A percentile compares a stretch with the other conserved stretches of the same genome.
These are phyloP conservation scores for Chlorella sp. DNA, from an alignment of 139 green algal genomes.

Conservation along the genomic window DNA sequence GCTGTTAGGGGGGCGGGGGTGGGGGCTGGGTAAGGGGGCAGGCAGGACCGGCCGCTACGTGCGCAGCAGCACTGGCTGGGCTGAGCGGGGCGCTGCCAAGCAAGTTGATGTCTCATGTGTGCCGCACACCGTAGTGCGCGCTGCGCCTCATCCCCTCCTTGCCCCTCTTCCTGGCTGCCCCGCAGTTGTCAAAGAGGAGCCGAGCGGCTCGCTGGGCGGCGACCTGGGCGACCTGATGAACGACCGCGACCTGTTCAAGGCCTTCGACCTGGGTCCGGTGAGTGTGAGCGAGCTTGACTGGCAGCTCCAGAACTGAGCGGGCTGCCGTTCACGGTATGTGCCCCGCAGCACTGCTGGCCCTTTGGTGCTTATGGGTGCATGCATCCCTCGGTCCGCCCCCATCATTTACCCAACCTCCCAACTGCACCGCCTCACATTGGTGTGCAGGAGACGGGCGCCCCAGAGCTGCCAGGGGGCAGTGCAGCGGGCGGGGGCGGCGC, in stretches of 20 bases:
- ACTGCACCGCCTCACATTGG: no score
- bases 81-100: no score
- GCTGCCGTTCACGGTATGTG: no score
- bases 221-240: conserved; percentile 41
- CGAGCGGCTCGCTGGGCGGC: not conserved
- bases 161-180: not conserved
- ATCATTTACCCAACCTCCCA: not conserved
- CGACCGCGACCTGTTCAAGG: conserved; percentile 47
- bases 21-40: no score
- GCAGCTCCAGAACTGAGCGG: no score
- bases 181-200: conserved; percentile 21
- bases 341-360: no score
- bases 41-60: no score
- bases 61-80: no score
- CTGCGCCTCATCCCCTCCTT: not conserved
- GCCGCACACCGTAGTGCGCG: not conserved
- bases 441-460: not conserved
- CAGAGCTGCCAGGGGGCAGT: not conserved
- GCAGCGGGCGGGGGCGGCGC: conserved; percentile 1
- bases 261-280: conserved; percentile 35
- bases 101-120: no score
- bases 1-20: no score
- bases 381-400: not conserved
- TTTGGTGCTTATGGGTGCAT: no score
- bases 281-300: not conserved